Conservation (phyloP, 225 moss, liverwort and hornwort genomes). For the Straminergon stramineum region DNA sequence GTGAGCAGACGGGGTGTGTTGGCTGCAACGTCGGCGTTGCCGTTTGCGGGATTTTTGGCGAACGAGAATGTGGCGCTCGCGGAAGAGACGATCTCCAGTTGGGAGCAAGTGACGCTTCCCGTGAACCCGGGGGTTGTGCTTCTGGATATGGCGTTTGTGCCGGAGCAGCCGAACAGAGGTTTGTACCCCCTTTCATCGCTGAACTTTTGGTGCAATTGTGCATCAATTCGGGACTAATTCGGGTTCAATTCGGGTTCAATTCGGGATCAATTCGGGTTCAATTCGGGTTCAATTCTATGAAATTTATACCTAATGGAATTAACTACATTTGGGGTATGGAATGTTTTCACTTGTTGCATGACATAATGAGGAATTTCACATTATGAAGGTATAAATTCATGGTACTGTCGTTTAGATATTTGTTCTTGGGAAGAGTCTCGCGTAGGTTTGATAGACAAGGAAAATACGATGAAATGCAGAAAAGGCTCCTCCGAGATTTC, state of each 20-base stretch:
- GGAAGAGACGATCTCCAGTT: constrained; percentile 52
- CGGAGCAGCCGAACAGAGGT: constrained; percentile 69
- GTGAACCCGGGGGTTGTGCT: constrained; percentile 67
- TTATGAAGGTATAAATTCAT: neutral
- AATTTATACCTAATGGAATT: neutral
- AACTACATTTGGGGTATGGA: neutral
- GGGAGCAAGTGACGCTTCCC: constrained; percentile 73
- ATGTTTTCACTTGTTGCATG: neutral
- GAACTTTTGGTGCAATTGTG: neutral
- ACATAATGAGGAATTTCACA: neutral
- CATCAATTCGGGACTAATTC: neutral
- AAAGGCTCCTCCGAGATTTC: neutral
- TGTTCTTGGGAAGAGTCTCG: neutral
- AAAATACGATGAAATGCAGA: neutral
- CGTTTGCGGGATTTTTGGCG: constrained; percentile 14
- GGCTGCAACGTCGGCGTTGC: constrained; percentile 10
- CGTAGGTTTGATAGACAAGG: neutral
- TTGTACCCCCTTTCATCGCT: neutral
- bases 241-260: neutral
- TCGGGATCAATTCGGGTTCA: neutral
- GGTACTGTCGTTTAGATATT: neutral
- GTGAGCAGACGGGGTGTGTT: constrained; percentile 33
- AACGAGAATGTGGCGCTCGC: constrained; percentile 28
- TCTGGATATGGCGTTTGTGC: constrained; percentile 88
- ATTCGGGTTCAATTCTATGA: neutral